These are phyloP conservation scores for Nakazawaea pomicola DNA, from an alignment of 805 yeast species.

Conservation along the genomic window DNA sequence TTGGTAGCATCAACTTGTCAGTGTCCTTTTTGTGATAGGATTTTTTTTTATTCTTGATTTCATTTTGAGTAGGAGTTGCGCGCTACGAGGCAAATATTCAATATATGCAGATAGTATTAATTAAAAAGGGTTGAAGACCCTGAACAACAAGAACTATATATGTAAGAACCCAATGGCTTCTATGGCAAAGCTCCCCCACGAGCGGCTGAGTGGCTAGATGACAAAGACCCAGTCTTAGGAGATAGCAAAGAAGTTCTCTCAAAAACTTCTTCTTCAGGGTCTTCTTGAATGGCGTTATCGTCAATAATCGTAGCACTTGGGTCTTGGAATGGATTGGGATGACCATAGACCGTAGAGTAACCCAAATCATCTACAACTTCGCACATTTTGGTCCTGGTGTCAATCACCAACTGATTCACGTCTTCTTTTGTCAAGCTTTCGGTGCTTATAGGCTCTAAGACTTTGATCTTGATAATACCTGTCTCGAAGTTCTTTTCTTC, in stretches of 20 bases:
- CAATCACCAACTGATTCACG: slow-evolving; percentile 52
- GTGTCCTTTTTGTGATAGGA: too few species aligned
- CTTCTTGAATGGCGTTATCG: background rate
- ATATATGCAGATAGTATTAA: too few species aligned
- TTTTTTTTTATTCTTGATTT: too few species aligned
- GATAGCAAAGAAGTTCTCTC: slow-evolving; percentile 11
- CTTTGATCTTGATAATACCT: slow-evolving; percentile 75
- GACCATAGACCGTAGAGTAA: slow-evolving; percentile 29
- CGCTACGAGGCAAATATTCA: too few species aligned
- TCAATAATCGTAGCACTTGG: slow-evolving; percentile 1
- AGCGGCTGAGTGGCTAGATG: slow-evolving; percentile 3
- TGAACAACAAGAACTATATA: too few species aligned
- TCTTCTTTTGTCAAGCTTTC: slow-evolving; percentile 66
- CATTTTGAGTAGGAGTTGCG: too few species aligned
- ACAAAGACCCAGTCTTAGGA: slow-evolving; percentile 2
- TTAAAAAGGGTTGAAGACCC: too few species aligned
- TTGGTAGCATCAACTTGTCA: too few species aligned
- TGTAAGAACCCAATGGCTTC: too few species aligned
- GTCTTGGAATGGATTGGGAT: slow-evolving; percentile 7
- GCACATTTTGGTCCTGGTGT: slow-evolving; percentile 57
- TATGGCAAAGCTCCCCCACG: too few species aligned
- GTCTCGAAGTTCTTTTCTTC: slow-evolving; percentile 58
- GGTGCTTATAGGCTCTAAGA: slow-evolving; percentile 77
- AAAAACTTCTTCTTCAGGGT: slow-evolving; percentile 3
- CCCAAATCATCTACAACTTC: slow-evolving; percentile 36